These are phyloP conservation scores for Vanrija pseudolonga DNA, from an alignment of 1,284 basidiomycete genomes.

Conservation along the genomic window DNA sequence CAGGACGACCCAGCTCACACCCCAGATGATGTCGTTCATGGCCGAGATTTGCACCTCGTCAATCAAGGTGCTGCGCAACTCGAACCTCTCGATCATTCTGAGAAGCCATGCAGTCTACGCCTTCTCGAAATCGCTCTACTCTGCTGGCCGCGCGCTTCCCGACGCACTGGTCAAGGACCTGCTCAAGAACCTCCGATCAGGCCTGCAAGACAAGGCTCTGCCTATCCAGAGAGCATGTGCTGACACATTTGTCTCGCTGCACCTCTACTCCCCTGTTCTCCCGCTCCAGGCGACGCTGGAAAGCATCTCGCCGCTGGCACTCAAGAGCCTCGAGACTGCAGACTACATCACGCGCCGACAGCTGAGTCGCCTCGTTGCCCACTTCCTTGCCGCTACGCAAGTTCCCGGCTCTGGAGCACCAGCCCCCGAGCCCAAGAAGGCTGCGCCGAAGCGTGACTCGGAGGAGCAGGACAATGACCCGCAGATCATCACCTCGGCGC, in stretches of 20 bases:
- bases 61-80: constrained; percentile 62
- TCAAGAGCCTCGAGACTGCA: constrained; percentile 72
- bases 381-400: constrained; percentile 81
- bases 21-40: constrained; percentile 89
- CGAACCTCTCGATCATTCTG: constrained; percentile 72
- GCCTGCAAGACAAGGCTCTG: constrained; percentile 76
- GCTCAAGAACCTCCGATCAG: constrained; percentile 72
- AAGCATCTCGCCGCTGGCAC: constrained; percentile 57
- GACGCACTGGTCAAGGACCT: constrained; percentile 78
- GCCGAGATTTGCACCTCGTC: constrained; percentile 69
- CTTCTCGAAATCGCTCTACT: constrained; percentile 68
- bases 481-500: constrained; percentile 52
- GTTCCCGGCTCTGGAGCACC: constrained; percentile 59
- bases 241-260: constrained; percentile 50
- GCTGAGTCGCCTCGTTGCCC: constrained; percentile 73
- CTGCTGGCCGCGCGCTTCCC: constrained; percentile 76
- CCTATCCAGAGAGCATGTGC: constrained; percentile 81
- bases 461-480: constrained; percentile 60
- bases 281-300: constrained; percentile 34
- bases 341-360: constrained; percentile 81
- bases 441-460: constrained; percentile 57
- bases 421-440: constrained; percentile 58
- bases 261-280: constrained; percentile 30
- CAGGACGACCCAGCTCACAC: neutral
- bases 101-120: constrained; percentile 76